Evolutionary conservation across 352 stramenopile genomes (phyloP).

Genomic region (Peronospora tabacina): DNA sequence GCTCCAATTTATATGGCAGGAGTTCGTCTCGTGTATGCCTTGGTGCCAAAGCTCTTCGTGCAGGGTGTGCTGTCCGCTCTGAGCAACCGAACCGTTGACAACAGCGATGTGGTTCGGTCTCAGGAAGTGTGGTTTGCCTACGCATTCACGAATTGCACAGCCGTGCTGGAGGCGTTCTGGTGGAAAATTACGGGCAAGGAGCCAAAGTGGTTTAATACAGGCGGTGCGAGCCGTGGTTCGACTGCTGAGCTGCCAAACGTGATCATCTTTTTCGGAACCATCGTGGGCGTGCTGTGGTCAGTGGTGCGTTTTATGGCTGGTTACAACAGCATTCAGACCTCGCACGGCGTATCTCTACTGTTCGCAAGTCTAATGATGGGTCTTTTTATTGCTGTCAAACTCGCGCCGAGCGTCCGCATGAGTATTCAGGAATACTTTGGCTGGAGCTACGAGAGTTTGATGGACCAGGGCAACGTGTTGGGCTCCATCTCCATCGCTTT

Average conservation of each 20-base stretch:
- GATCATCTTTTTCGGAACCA: conserved; percentile 61
- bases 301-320: conserved; percentile 71
- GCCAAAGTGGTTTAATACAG: conserved; percentile 75
- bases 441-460: conserved; percentile 82
- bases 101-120: conserved; percentile 76
- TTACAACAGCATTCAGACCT: conserved; percentile 70
- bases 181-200: conserved; percentile 81
- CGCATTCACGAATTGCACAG: conserved; percentile 72
- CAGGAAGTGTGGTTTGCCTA: conserved; percentile 84
- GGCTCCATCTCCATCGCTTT: conserved; percentile 65
- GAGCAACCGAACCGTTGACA: conserved; percentile 78
- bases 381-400: conserved; percentile 72
- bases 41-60: conserved; percentile 75
- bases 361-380: conserved; percentile 77
- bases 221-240: conserved; percentile 57
- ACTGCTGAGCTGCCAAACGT: conserved; percentile 67
- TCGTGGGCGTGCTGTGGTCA: conserved; percentile 60
- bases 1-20: conserved; percentile 77
- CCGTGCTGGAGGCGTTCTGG: conserved; percentile 69
- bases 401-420: conserved; percentile 75
- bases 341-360: conserved; percentile 63
- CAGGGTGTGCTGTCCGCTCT: conserved; percentile 67
- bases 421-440: conserved; percentile 86
- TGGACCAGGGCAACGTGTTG: conserved; percentile 80
- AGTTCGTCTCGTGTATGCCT: conserved; percentile 55